A percentile compares a stretch with the other conserved stretches of the same genome.
Evolutionary conservation across 306 rosid species (phyloP).

Genomic region (apple (Malus domestica)): DNA sequence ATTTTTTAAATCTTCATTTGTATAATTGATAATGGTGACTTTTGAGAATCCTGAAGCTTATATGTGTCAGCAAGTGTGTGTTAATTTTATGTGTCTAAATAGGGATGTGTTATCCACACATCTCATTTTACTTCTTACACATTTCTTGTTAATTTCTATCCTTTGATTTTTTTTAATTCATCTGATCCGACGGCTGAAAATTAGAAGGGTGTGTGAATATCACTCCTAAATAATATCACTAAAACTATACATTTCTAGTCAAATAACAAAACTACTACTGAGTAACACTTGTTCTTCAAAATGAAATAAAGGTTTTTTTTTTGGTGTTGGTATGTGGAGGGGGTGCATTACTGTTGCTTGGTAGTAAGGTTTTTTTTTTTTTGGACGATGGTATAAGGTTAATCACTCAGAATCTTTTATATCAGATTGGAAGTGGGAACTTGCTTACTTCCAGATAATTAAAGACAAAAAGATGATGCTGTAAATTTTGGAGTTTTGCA

Average conservation of each 20-base stretch:
- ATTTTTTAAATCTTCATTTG: not conserved
- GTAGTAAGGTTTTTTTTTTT: not conserved
- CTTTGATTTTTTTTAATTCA: too few relatives aligned
- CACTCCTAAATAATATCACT: not conserved
- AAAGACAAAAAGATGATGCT: constrained; percentile 16
- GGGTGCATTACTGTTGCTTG: not conserved
- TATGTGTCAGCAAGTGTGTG: not conserved
- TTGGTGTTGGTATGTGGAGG: not conserved
- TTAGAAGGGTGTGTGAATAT: too few relatives aligned
- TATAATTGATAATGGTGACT: not conserved
- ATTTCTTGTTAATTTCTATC: too few relatives aligned
- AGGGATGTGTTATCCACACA: too few relatives aligned
- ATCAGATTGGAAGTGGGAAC: constrained; percentile 25
- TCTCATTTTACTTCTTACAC: too few relatives aligned
- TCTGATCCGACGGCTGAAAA: accelerated
- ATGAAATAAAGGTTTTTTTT: not conserved
- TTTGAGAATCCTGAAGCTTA: not conserved
- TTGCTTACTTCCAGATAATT: constrained; percentile 8
- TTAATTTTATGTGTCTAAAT: not conserved
- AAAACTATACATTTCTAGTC: too few relatives aligned
- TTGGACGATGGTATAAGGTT: not conserved
- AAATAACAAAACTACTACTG: not conserved
- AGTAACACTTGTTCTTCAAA: not conserved
- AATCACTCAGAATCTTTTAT: constrained; percentile 27
- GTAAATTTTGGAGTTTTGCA: constrained; percentile 21